A percentile compares a stretch with the other conserved stretches of the same genome.
These are phyloP conservation scores for Solanum pinnatisectum DNA, from an alignment of 257 asterid species.

Conservation along the genomic window DNA sequence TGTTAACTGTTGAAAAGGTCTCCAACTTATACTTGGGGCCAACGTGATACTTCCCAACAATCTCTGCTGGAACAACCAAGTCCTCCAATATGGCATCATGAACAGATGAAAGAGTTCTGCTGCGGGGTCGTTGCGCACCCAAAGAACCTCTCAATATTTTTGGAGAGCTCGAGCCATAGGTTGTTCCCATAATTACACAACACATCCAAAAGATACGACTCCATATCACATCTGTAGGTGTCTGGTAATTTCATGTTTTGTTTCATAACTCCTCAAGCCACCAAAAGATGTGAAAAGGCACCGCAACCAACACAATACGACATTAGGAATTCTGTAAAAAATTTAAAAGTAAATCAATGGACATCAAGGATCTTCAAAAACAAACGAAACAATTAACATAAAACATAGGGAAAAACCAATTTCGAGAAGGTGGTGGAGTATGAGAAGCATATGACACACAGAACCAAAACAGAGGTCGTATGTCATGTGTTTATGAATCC, in stretches of 20 bases:
- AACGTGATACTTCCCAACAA: slow-evolving; percentile 54
- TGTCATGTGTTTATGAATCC: not conserved
- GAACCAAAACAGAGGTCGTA: not conserved
- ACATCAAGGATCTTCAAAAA: not conserved
- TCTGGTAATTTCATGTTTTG: not conserved
- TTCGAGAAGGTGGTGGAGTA: not conserved
- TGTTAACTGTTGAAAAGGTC: slow-evolving; percentile 32
- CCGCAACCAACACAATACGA: not conserved
- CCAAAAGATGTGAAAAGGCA: slow-evolving; percentile 90
- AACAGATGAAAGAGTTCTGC: slow-evolving; percentile 61
- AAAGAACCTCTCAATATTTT: slow-evolving; percentile 33
- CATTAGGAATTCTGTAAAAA: not conserved
- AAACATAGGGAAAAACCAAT: not conserved
- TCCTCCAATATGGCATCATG: slow-evolving; percentile 76
- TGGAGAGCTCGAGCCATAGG: not conserved
- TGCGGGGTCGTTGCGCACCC: slow-evolving; percentile 51
- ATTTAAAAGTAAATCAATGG: not conserved
- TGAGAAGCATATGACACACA: not conserved
- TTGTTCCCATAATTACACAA: not conserved
- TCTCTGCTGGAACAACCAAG: slow-evolving; percentile 58
- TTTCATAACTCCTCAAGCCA: slow-evolving; percentile 72
- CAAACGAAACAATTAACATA: not conserved
- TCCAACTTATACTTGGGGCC: slow-evolving; percentile 20
- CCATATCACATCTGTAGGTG: not conserved
- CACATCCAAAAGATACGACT: not conserved